These are phyloP conservation scores for Agrocybe praecox DNA, from an alignment of 768 basidiomycete species.

Conservation along the genomic window DNA sequence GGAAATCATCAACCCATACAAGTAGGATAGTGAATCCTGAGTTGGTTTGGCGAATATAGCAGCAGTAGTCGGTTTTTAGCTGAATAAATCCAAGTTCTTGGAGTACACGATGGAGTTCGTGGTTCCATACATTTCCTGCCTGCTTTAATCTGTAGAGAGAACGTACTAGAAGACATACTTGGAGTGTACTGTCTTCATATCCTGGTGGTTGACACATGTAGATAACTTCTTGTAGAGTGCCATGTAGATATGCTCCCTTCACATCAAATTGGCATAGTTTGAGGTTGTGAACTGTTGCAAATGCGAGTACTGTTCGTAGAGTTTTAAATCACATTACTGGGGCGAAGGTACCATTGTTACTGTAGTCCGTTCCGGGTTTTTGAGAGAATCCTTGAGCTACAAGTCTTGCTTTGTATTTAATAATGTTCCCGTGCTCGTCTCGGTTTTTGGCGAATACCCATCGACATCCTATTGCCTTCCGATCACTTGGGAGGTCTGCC, in stretches of 20 bases:
- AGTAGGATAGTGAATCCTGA: conserved; percentile 4
- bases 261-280: conserved; percentile 11
- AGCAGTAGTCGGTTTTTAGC: conserved; percentile 7
- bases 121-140: too few species aligned
- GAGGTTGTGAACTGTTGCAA: conserved; percentile 17
- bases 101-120: conserved; percentile 3
- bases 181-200: neutral
- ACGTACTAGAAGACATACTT: neutral
- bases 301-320: conserved; percentile 27
- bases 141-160: neutral
- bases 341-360: conserved; percentile 26
- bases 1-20: conserved; percentile 10
- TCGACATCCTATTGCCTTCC: neutral
- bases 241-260: neutral
- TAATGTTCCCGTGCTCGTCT: conserved; percentile 19
- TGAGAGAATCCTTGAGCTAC: conserved; percentile 45
- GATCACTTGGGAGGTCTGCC: neutral
- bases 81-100: conserved; percentile 5
- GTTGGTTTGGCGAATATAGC: conserved; percentile 1
- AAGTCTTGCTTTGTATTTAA: conserved; percentile 36
- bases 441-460: conserved; percentile 22
- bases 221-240: conserved; percentile 27
- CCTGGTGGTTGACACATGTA: conserved; percentile 30
- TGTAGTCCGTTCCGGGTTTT: conserved; percentile 34
- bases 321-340: conserved; percentile 24